phyloP scores from a whole-genome alignment of 2,329 filamentous ascomycete genomes.

The Apiospora hydei region DNA sequence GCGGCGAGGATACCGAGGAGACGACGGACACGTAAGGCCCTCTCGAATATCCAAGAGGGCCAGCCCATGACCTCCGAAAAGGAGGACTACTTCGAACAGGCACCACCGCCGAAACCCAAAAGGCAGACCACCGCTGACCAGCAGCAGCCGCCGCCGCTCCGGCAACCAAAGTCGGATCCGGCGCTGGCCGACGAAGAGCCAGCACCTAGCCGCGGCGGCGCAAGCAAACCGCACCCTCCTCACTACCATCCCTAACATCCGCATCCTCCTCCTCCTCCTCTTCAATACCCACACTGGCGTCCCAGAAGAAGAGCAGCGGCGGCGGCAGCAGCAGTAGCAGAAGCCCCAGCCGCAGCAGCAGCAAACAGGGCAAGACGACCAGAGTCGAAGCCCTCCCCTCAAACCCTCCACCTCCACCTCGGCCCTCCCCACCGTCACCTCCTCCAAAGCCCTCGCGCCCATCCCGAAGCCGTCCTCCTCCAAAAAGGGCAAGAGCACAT shows the following conservation, averaged over 20 bases:
- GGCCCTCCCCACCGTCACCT: background rate
- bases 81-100: background rate
- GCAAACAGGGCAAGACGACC: background rate
- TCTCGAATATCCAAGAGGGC: background rate
- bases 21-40: background rate
- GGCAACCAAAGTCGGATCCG: background rate
- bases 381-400: background rate
- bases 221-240: background rate
- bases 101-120: background rate
- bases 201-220: background rate
- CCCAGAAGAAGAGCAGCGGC: background rate
- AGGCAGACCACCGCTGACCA: background rate
- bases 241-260: too few relatives aligned
- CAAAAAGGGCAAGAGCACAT: background rate
- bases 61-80: background rate
- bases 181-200: background rate
- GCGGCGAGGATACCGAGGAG: background rate
- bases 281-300: background rate
- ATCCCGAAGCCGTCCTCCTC: background rate
- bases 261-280: background rate
- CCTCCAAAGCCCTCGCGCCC: background rate
- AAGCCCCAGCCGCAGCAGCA: background rate
- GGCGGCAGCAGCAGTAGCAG: background rate
- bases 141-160: background rate
- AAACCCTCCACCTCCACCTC: conserved; percentile 10